A percentile compares a stretch with the other conserved stretches of the same genome.
Conservation (phyloP, 2,329 filamentous ascomycete species). For the Colletotrichum chrysophilum region DNA sequence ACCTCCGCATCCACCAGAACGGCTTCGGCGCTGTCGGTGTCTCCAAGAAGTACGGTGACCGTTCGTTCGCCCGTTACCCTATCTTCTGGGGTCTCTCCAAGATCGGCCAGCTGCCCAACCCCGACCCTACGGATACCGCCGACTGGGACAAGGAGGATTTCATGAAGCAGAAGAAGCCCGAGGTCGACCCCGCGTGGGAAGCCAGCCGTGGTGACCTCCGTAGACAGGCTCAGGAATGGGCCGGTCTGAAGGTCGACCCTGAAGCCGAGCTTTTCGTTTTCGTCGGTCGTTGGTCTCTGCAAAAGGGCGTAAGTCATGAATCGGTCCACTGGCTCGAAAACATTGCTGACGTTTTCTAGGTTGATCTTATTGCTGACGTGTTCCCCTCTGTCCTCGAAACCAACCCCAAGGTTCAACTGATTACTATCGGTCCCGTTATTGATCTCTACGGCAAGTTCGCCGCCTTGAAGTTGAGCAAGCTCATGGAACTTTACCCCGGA, state of each 20-base stretch:
- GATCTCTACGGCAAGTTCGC: slow-evolving; percentile 73
- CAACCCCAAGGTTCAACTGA: slow-evolving; percentile 63
- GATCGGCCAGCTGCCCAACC: slow-evolving; percentile 68
- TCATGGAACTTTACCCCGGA: slow-evolving; percentile 70
- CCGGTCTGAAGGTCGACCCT: slow-evolving; percentile 64
- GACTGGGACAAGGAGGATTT: slow-evolving; percentile 60
- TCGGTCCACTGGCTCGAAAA: not conserved
- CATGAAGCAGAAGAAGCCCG: slow-evolving; percentile 49
- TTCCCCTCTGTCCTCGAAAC: slow-evolving; percentile 67
- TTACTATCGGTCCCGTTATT: slow-evolving; percentile 69
- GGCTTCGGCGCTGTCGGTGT: slow-evolving; percentile 73
- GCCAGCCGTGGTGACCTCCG: slow-evolving; percentile 56
- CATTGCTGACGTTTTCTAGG: not conserved
- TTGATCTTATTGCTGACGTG: slow-evolving; percentile 72
- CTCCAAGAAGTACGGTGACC: slow-evolving; percentile 71
- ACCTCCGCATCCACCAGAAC: slow-evolving; percentile 69
- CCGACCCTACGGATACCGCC: slow-evolving; percentile 69
- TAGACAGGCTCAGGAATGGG: slow-evolving; percentile 71
- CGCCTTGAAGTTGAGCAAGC: slow-evolving; percentile 65
- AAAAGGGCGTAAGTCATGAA: slow-evolving; percentile 57
- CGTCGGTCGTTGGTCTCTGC: slow-evolving; percentile 72
- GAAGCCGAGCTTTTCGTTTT: slow-evolving; percentile 71
- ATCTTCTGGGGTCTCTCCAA: slow-evolving; percentile 72
- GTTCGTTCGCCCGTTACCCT: slow-evolving; percentile 69
- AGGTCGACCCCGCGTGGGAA: slow-evolving; percentile 63